Evolutionary conservation across 805 yeast species (phyloP).

Genomic region (Monosporozyma unispora): DNA sequence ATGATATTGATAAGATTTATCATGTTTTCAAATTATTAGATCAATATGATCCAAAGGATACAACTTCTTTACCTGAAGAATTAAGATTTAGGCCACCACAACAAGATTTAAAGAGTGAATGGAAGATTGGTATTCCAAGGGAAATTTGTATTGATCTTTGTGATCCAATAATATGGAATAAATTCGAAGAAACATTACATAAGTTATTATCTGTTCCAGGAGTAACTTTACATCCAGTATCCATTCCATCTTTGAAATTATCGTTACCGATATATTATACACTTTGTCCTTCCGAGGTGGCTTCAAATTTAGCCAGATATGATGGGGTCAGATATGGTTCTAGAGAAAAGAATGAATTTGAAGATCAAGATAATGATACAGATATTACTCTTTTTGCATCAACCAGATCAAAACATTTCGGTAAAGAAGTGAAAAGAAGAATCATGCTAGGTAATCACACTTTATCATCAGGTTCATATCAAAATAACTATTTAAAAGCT

Average conservation of each 20-base stretch:
- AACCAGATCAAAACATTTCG: constrained; percentile 58
- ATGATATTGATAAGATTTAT: constrained; percentile 35
- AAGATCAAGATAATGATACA: constrained; percentile 2
- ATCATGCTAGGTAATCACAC: constrained; percentile 81
- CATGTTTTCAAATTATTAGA: constrained; percentile 51
- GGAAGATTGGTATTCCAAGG: constrained; percentile 62
- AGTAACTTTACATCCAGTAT: constrained; percentile 48
- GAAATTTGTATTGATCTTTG: constrained; percentile 57
- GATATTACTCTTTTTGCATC: constrained; percentile 37
- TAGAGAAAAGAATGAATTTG: constrained; percentile 28
- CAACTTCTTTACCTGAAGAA: constrained; percentile 47
- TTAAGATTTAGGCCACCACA: constrained; percentile 25
- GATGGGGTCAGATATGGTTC: constrained; percentile 86
- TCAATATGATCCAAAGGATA: constrained; percentile 62
- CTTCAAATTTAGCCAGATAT: constrained; percentile 80
- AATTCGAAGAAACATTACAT: constrained; percentile 37
- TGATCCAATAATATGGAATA: constrained; percentile 25
- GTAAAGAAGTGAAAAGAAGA: constrained; percentile 75
- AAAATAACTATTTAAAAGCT: constrained; percentile 71
- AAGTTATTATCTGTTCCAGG: constrained; percentile 29
- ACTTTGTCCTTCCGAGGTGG: constrained; percentile 85
- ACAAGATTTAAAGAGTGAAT: constrained; percentile 4
- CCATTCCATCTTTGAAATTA: constrained; percentile 58
- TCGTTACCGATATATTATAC: constrained; percentile 80
- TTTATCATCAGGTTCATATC: constrained; percentile 59